Evolutionary conservation across 495 filamentous ascomycete genomes (phyloP).

Genomic region (Xylaria flabelliformis): DNA sequence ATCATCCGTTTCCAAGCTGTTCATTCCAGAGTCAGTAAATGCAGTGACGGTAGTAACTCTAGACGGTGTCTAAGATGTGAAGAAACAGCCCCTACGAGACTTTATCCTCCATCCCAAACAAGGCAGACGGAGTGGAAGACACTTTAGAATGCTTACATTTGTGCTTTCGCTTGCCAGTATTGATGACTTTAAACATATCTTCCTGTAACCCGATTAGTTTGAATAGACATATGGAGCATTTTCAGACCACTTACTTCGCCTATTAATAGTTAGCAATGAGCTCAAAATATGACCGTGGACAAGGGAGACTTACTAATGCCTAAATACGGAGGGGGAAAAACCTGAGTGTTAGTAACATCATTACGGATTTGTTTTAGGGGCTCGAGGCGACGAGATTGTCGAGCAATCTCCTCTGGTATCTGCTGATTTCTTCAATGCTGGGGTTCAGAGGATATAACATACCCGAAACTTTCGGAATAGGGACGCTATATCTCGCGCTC

Average conservation of each 20-base stretch:
- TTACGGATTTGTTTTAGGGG: not conserved
- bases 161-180: conserved; percentile 67
- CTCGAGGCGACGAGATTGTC: not conserved
- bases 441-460: conserved; percentile 62
- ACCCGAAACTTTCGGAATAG: conserved; percentile 90
- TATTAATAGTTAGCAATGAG: conserved; percentile 4
- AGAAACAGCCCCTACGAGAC: not conserved
- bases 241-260: not conserved
- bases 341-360: not conserved
- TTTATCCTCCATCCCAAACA: not conserved
- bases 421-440: not conserved
- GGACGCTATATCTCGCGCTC: conserved; percentile 94
- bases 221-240: not conserved
- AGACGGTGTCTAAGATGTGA: not conserved
- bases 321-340: not conserved
- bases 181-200: conserved; percentile 98
- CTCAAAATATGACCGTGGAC: not conserved
- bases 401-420: not conserved
- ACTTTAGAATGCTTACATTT: conserved; percentile 42
- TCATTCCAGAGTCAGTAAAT: conserved; percentile 8
- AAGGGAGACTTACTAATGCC: conserved; percentile 25
- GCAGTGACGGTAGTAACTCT: not conserved
- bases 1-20: conserved; percentile 91
- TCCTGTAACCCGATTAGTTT: conserved; percentile 59
- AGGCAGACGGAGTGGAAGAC: not conserved